Evolutionary conservation across 2,329 filamentous ascomycete genomes (phyloP), one percentile per base, ranked within the genome.

Genomic region (Xylaria sp.): DNA sequence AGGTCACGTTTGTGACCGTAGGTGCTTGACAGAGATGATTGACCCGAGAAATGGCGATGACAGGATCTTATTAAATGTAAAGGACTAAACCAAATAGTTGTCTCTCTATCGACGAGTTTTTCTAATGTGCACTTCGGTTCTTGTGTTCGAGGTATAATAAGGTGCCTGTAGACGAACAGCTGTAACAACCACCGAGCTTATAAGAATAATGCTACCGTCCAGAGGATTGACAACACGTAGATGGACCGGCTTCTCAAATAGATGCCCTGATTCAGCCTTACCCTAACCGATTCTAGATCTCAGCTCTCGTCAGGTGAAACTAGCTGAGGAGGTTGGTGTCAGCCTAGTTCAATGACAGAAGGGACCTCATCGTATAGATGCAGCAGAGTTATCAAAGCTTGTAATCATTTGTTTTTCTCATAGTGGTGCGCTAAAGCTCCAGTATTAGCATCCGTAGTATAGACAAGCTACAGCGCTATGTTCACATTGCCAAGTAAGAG

Each of bases 221-320:
- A 25, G 28, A 48, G 18, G 6, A 28, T 36, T 34, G 28, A 28
- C 15, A 45, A 6, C 15, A 18, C 20, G 13, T 34, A 45, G n/a
- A 15, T 28, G 36, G 15, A 13, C 23, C 18, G 15, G 13, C 48
- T 39, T 55, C n/a, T 39, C 23, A 25, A 30, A 7, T 48, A 41
- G 23, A 34, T 28, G 15, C 23, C 8, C 34, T 7, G 23, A 55
- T 59, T 67, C 59, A 63, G 55, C 65, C 60, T 55, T 60, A 50
- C 32, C 30, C 36, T 30, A 41, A 36, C 39, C 30, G 13, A 36
- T 30, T 56, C 23, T 23, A 25, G 36, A 30, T 12, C 41, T 58
- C 53, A 58, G 58, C 41, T 50, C 43, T 15, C 18, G 15, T 39
- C 52, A 61, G 67, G 60, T 69, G 59, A 50, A 46, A 5, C 20